Evolutionary conservation across 2,329 filamentous ascomycete genomes (phyloP), one percentile per base, ranked within the genome.

Genomic region (Nothopassalora personata): DNA sequence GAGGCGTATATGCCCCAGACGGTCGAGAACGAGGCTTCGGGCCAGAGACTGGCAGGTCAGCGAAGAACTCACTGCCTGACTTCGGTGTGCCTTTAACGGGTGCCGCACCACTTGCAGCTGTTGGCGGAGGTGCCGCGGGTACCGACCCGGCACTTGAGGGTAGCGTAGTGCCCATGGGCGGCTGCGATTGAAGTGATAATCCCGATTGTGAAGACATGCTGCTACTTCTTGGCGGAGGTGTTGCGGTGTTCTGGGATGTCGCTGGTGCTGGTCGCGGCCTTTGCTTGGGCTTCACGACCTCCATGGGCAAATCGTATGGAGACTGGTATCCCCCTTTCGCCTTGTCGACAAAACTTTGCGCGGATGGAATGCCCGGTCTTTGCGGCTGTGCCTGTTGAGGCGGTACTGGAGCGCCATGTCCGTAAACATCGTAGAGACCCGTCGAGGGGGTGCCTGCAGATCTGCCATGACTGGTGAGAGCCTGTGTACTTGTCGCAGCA

Each of bases 291-390:
- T 88, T 88, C 30, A 88, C 83, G 31, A 99, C 83, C 56, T 97
- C 93, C 75, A 94, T 90, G 4, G 94, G 94, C 19, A 99, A 80
- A 75, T 99, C 95, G 68, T 97, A 99, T 0, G 94, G 94, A 19
- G 93, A 97, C 52, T 88, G 83, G 72, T 99, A 99, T 7, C 93
- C 92, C 57, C 90, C 90, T 75, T 96, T 97, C 3, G 90, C 79
- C 73, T 95, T 95, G 73, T 93, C 88, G 5, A 84, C 90, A 74
- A 96, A 99, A 74, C 93, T 97, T 71, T 95, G 86, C 0, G 77
- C 72, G 36, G 72, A 73, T 45, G 68, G 71, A 27, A 72, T 84
- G 80, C 74, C 85, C 64, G 67, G 82, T 67, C 62, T 81, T 51
- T 75, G 70, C 18, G 76, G 71, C 47, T 66, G 66, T 36, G 56